phyloP scores from a whole-genome alignment of 192 early-diverging fungal species.

The Oehlia diaphana region DNA sequence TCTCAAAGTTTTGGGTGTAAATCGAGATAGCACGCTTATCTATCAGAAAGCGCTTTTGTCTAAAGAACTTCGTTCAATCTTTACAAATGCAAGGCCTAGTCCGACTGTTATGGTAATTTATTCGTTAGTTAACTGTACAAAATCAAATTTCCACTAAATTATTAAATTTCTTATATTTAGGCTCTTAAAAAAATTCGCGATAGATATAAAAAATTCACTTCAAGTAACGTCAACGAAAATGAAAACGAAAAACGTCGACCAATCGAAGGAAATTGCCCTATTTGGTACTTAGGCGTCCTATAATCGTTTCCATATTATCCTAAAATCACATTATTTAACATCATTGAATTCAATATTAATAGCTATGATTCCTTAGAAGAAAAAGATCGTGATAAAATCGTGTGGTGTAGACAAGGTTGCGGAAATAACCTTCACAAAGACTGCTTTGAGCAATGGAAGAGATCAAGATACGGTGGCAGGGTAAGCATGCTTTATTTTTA shows the following conservation, averaged over 20 bases:
- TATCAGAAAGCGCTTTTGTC: background rate
- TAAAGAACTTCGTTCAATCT: background rate
- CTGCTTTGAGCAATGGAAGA: background rate
- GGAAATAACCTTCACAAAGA: constrained; percentile 10
- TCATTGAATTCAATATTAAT: too few species aligned
- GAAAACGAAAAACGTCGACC: background rate
- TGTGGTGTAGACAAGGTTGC: background rate
- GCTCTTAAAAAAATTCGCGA: background rate
- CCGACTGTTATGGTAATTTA: background rate
- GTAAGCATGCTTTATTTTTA: background rate
- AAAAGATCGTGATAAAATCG: background rate
- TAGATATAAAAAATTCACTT: background rate
- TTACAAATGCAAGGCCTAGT: constrained; percentile 4
- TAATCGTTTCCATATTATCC: background rate
- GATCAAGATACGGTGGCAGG: background rate
- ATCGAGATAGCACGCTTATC: background rate
- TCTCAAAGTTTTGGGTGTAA: background rate
- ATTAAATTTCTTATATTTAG: background rate
- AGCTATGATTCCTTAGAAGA: background rate
- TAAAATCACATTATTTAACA: background rate
- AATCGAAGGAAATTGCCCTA: constrained; percentile 3
- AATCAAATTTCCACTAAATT: background rate
- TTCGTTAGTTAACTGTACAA: background rate
- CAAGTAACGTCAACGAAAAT: too few species aligned
- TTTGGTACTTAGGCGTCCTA: background rate